A percentile compares a stretch with the other conserved stretches of the same genome.
These are phyloP conservation scores for Coniochaeta sp. DNA, from an alignment of 2,329 filamentous ascomycete genomes.

Conservation along the genomic window DNA sequence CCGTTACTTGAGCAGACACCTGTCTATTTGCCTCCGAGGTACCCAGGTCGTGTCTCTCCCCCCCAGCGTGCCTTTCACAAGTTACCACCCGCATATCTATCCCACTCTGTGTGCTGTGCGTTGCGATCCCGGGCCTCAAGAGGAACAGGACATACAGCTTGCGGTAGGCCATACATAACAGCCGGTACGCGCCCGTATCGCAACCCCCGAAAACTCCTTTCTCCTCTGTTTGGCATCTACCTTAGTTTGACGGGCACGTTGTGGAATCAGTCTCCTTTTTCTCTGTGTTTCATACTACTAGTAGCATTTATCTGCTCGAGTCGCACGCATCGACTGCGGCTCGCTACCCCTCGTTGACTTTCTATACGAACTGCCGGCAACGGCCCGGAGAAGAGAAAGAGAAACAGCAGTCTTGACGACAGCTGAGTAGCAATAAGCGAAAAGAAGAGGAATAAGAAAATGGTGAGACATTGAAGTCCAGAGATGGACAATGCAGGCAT, in stretches of 20 bases:
- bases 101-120: slow-evolving; percentile 5
- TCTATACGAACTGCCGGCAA: slow-evolving; percentile 25
- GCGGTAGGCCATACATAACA: slow-evolving; percentile 37
- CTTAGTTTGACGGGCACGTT: slow-evolving; percentile 10
- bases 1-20: background rate
- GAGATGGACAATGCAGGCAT: background rate
- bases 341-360: background rate
- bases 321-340: background rate
- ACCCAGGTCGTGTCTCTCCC: slow-evolving; percentile 3
- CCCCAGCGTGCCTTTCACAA: background rate
- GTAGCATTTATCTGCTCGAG: slow-evolving; percentile 4
- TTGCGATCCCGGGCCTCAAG: slow-evolving; percentile 2
- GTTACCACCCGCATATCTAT: slow-evolving; percentile 12
- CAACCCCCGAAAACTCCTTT: slow-evolving; percentile 22
- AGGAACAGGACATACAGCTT: background rate
- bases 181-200: slow-evolving; percentile 33
- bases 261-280: background rate
- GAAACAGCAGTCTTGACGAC: slow-evolving; percentile 5
- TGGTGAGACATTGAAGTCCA: slow-evolving; percentile 20
- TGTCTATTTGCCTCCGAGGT: background rate
- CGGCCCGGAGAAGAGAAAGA: slow-evolving; percentile 17
- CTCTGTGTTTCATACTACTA: background rate
- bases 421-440: background rate
- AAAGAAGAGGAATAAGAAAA: slow-evolving; percentile 9
- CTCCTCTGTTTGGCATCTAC: slow-evolving; percentile 32